These are phyloP conservation scores for Zymoseptoria brevis DNA, from an alignment of 2,329 filamentous ascomycete genomes.

Conservation along the genomic window DNA sequence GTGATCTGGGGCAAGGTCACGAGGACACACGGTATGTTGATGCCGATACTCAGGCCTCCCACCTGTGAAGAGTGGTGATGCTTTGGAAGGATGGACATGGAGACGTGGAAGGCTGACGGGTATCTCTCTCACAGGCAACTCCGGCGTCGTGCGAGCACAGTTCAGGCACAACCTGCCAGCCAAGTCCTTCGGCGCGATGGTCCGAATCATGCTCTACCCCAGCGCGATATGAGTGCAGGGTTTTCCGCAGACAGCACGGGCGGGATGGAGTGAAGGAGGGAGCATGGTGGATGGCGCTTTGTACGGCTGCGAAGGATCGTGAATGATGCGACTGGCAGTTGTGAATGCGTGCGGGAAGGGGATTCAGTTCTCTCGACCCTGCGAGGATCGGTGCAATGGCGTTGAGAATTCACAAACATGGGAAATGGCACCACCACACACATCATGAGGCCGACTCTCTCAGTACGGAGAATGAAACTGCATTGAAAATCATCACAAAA, in stretches of 20 bases:
- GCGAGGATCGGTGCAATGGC: not conserved
- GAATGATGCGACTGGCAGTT: not conserved
- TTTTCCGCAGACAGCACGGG: not conserved
- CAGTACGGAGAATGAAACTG: not conserved
- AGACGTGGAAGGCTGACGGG: slow-evolving; percentile 13
- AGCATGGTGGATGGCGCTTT: not conserved
- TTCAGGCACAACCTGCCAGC: slow-evolving; percentile 94
- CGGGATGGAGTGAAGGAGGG: not conserved
- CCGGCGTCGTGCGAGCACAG: slow-evolving; percentile 93
- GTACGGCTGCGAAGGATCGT: not conserved
- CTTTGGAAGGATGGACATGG: not conserved
- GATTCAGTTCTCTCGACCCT: not conserved
- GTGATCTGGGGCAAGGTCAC: slow-evolving; percentile 99
- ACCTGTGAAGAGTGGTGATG: not conserved
- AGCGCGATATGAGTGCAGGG: slow-evolving; percentile 29
- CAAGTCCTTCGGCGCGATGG: slow-evolving; percentile 75
- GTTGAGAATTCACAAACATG: not conserved
- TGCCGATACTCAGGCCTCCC: not conserved
- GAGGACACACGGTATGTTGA: slow-evolving; percentile 71
- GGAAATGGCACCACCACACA: not conserved
- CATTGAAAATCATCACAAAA: not conserved
- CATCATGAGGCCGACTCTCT: not conserved
- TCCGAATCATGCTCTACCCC: slow-evolving; percentile 36
- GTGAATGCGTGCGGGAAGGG: not conserved
- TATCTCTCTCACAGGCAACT: slow-evolving; percentile 63